These are phyloP conservation scores for Populus hybrid DNA, from an alignment of 441 rosid genomes.

Conservation along the genomic window DNA sequence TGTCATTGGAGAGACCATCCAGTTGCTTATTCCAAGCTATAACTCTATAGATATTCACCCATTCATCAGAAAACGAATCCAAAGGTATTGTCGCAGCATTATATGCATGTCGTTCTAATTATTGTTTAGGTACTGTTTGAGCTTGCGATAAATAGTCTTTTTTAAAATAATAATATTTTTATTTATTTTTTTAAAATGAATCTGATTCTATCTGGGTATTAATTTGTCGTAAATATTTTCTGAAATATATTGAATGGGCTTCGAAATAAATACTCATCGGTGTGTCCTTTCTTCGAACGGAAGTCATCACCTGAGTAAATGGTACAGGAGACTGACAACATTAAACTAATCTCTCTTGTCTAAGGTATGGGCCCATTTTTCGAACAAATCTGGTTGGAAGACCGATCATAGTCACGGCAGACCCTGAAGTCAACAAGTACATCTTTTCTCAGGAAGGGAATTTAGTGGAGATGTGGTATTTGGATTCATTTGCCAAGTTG, in stretches of 20 bases:
- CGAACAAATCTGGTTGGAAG: constrained; percentile 39
- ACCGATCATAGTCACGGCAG: constrained; percentile 34
- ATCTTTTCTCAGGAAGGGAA: constrained; percentile 34
- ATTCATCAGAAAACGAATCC: constrained; percentile 38
- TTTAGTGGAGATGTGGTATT: constrained; percentile 28
- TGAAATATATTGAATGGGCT: background rate
- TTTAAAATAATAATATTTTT: too few species aligned
- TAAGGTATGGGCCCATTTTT: constrained; percentile 45
- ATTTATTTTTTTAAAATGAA: too few species aligned
- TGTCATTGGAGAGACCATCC: constrained; percentile 48
- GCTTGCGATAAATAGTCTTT: too few species aligned
- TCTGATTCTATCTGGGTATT: too few species aligned
- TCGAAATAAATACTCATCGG: background rate
- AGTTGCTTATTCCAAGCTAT: constrained; percentile 34
- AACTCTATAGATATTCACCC: constrained; percentile 41
- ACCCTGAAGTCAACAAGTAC: constrained; percentile 36
- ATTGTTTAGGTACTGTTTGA: too few species aligned
- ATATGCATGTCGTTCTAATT: too few species aligned
- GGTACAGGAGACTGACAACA: too few species aligned
- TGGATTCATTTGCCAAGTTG: constrained; percentile 30
- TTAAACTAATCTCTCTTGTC: background rate
- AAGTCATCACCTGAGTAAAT: background rate
- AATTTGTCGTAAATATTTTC: background rate
- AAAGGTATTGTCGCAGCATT: constrained; percentile 20
- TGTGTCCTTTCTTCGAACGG: background rate